These are phyloP conservation scores for Dactylellina drechsleri DNA, from an alignment of 2,329 filamentous ascomycete species.

Conservation along the genomic window DNA sequence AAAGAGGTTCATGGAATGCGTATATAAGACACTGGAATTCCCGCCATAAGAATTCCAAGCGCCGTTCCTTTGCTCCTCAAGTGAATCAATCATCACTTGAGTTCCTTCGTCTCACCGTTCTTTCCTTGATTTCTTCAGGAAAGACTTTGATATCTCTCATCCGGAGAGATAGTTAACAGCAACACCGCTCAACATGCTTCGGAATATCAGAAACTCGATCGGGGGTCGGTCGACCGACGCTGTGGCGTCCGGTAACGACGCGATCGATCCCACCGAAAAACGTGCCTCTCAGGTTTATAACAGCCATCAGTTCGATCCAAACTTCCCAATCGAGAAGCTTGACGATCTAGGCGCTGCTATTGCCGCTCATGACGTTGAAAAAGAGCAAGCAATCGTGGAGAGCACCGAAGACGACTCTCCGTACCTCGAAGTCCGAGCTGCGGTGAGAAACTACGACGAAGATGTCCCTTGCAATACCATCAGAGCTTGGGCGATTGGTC, in stretches of 20 bases:
- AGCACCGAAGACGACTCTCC: slow-evolving; percentile 69
- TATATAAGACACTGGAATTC: slow-evolving; percentile 47
- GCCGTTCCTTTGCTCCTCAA: slow-evolving; percentile 23
- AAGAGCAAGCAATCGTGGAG: slow-evolving; percentile 61
- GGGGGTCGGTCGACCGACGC: slow-evolving; percentile 53
- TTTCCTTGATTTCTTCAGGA: slow-evolving; percentile 34
- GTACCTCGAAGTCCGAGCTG: slow-evolving; percentile 73
- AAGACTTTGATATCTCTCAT: slow-evolving; percentile 25
- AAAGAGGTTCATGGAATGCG: slow-evolving; percentile 35
- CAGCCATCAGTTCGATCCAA: slow-evolving; percentile 50
- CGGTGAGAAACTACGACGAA: slow-evolving; percentile 73
- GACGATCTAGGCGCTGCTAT: slow-evolving; percentile 47
- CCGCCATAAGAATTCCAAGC: slow-evolving; percentile 50
- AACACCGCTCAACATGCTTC: slow-evolving; percentile 41
- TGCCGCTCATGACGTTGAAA: slow-evolving; percentile 58
- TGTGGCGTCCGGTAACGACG: slow-evolving; percentile 52
- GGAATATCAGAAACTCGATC: slow-evolving; percentile 49
- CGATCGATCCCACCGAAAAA: slow-evolving; percentile 46
- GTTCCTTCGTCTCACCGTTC: slow-evolving; percentile 9
- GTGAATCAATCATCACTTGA: slow-evolving; percentile 32
- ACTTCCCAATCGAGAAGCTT: slow-evolving; percentile 53
- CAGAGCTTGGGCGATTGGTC: slow-evolving; percentile 72
- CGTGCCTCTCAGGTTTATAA: slow-evolving; percentile 37
- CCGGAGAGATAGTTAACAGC: slow-evolving; percentile 12
- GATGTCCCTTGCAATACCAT: slow-evolving; percentile 74